Conservation (phyloP, 1,284 basidiomycete genomes). For the Gymnopus androsaceus region DNA sequence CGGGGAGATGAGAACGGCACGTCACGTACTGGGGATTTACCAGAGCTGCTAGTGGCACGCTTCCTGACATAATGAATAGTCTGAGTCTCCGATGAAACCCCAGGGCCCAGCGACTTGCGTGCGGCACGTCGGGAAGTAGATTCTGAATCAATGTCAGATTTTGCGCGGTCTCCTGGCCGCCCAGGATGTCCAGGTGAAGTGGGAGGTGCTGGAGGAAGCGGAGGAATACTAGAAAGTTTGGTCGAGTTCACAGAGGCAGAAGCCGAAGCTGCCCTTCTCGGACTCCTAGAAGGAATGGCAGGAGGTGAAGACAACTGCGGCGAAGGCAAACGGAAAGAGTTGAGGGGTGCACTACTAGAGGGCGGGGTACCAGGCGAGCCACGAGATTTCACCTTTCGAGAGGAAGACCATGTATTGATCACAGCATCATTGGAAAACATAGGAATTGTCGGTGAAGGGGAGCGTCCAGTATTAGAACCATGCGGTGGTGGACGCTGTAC, state of each 20-base stretch:
- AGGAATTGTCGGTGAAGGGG: constrained; percentile 37
- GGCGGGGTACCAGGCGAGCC: not conserved
- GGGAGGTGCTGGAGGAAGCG: not conserved
- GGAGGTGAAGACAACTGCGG: not conserved
- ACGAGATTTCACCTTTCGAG: not conserved
- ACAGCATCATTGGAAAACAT: constrained; percentile 35
- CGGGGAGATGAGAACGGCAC: not conserved
- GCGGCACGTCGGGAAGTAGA: not conserved
- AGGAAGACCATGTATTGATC: constrained; percentile 32
- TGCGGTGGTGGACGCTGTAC: constrained; percentile 4
- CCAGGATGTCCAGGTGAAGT: not conserved
- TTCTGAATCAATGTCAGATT: not conserved
- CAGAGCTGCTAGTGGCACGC: not conserved
- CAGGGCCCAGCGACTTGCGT: constrained; percentile 2
- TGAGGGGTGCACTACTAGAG: not conserved
- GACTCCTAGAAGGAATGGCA: constrained; percentile 6
- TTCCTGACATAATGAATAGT: not conserved
- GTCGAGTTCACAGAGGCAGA: not conserved
- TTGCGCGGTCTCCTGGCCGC: not conserved
- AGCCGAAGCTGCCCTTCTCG: constrained; percentile 23
- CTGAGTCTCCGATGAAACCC: not conserved
- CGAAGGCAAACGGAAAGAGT: too few species aligned
- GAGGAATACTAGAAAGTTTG: not conserved
- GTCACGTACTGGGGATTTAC: constrained; percentile 1
- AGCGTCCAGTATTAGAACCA: constrained; percentile 14